These are phyloP conservation scores for Aulographum hederae DNA, from an alignment of 2,329 filamentous ascomycete genomes.

Conservation along the genomic window DNA sequence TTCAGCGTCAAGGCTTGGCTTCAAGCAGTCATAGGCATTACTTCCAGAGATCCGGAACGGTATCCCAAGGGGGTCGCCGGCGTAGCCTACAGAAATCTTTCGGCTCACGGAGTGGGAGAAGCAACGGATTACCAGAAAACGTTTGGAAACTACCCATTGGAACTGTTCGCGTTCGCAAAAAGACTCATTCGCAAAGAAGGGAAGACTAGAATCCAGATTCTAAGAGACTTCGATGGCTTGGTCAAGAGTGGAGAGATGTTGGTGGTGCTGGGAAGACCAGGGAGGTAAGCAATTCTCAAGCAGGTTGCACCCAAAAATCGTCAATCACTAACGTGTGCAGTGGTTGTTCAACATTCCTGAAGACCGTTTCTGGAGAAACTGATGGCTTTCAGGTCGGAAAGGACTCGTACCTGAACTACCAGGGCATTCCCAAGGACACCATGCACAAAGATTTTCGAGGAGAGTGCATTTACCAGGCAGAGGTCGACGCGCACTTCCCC, in stretches of 20 bases:
- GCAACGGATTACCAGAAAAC: slow-evolving; percentile 33
- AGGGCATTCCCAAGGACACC: slow-evolving; percentile 51
- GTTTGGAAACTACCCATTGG: slow-evolving; percentile 27
- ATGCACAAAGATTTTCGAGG: slow-evolving; percentile 67
- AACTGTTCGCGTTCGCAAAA: slow-evolving; percentile 19
- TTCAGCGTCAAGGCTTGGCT: slow-evolving; percentile 30
- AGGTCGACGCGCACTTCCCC: slow-evolving; percentile 69
- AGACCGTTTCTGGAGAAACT: slow-evolving; percentile 68
- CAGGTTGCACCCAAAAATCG: no score
- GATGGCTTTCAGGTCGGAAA: slow-evolving; percentile 60
- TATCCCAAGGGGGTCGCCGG: slow-evolving; percentile 25
- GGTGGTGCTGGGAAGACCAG: slow-evolving; percentile 53
- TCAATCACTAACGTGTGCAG: no score
- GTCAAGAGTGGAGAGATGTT: slow-evolving; percentile 58
- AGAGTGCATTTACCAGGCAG: slow-evolving; percentile 73
- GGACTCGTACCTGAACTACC: slow-evolving; percentile 62
- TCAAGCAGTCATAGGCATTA: slow-evolving; percentile 29
- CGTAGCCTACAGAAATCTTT: slow-evolving; percentile 26
- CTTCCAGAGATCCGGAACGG: slow-evolving; percentile 21
- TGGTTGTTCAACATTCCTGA: slow-evolving; percentile 70
- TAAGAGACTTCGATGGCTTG: slow-evolving; percentile 48
- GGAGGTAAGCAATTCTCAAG: no score
- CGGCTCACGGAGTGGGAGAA: slow-evolving; percentile 28
- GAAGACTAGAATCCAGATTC: slow-evolving; percentile 38
- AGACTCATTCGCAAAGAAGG: slow-evolving; percentile 14